Evolutionary conservation across 1,139 yeast genomes (phyloP).

Genomic region (Zygoascus sp.): DNA sequence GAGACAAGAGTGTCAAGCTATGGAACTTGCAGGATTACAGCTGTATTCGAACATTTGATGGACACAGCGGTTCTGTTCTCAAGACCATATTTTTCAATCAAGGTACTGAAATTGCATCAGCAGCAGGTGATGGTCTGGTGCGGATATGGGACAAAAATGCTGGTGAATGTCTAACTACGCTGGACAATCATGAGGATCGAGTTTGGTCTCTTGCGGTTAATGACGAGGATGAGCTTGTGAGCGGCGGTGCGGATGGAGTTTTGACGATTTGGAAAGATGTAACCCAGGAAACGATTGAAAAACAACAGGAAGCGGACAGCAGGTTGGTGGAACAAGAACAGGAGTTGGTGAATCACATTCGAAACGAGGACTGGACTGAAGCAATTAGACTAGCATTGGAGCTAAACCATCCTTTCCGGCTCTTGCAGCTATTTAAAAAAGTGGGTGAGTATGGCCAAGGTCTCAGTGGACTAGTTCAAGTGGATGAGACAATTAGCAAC

Average conservation of each 20-base stretch:
- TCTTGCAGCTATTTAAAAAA: constrained; percentile 28
- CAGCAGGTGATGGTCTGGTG: constrained; percentile 93
- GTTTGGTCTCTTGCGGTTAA: constrained; percentile 75
- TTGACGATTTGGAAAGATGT: constrained; percentile 85
- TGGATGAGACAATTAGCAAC: constrained; percentile 58
- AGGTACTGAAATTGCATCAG: constrained; percentile 66
- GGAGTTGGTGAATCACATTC: constrained; percentile 66
- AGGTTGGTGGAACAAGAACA: constrained; percentile 79
- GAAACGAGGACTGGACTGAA: constrained; percentile 72
- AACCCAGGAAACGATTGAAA: constrained; percentile 59
- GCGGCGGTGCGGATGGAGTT: constrained; percentile 95
- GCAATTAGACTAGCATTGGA: constrained; percentile 85
- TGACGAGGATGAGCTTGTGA: constrained; percentile 42
- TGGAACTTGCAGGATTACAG: constrained; percentile 81
- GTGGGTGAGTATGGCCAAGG: constrained; percentile 37
- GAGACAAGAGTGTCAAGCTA: constrained; percentile 83
- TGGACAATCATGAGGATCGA: constrained; percentile 89
- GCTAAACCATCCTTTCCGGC: constrained; percentile 67
- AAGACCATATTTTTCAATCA: constrained; percentile 65
- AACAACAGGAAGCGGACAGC: constrained; percentile 38
- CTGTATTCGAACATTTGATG: constrained; percentile 81
- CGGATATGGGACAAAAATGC: constrained; percentile 78
- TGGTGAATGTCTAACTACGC: constrained; percentile 76
- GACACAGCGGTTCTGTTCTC: constrained; percentile 90
- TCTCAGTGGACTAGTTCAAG: constrained; percentile 55